These are phyloP conservation scores for Tilletia indica DNA, from an alignment of 1,284 basidiomycete genomes.

Conservation along the genomic window DNA sequence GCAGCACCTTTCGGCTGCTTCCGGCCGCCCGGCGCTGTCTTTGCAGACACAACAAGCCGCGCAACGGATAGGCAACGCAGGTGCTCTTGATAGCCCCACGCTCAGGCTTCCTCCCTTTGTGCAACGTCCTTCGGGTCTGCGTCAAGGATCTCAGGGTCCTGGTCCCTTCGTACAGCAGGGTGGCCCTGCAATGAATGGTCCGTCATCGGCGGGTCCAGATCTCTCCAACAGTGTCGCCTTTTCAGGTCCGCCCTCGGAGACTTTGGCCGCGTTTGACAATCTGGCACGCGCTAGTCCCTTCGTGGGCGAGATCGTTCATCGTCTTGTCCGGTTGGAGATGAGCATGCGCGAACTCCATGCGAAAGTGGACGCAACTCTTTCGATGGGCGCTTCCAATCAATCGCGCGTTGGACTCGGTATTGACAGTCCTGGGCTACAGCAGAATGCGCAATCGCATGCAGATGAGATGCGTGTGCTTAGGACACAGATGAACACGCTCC, in stretches of 20 bases:
- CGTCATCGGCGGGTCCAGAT: too few species aligned
- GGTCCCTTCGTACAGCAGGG: not conserved
- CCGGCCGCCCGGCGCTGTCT: not conserved
- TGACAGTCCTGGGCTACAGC: not conserved
- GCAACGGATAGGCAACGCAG: not conserved
- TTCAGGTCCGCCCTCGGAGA: slow-evolving; percentile 47
- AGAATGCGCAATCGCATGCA: not conserved
- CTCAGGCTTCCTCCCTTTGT: slow-evolving; percentile 10
- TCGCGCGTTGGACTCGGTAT: slow-evolving; percentile 26
- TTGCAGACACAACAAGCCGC: not conserved
- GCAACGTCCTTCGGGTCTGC: not conserved
- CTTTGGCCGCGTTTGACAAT: not conserved
- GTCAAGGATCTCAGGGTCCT: not conserved
- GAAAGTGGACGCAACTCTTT: slow-evolving; percentile 71
- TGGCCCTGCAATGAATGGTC: not conserved
- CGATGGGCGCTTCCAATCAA: slow-evolving; percentile 63
- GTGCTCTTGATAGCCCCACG: not conserved
- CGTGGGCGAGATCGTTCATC: slow-evolving; percentile 73
- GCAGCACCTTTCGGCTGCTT: not conserved
- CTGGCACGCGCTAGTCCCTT: slow-evolving; percentile 58
- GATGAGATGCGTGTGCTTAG: slow-evolving; percentile 43
- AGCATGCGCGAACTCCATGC: slow-evolving; percentile 71
- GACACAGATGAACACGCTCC: slow-evolving; percentile 37
- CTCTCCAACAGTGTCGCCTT: too few species aligned
- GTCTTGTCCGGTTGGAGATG: slow-evolving; percentile 70